Evolutionary conservation across 129 eudicot species (phyloP).

Genomic region (Oenanthe sinensis): DNA sequence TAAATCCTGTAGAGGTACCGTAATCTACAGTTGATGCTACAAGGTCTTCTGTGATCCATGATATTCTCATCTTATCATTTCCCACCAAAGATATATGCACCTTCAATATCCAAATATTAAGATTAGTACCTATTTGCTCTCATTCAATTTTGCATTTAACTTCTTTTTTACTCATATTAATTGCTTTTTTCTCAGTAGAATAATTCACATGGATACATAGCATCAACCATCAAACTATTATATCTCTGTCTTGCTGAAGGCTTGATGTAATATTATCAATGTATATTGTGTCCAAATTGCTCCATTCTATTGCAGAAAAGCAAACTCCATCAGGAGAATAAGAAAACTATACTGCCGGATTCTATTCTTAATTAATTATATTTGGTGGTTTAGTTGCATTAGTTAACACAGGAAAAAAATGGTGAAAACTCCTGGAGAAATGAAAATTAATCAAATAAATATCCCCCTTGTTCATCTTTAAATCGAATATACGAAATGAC

Average conservation of each 20-base stretch:
- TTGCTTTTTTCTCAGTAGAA: no score
- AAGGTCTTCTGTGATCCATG: conserved; percentile 28
- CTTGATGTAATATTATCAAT: not conserved
- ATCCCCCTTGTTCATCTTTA: no score
- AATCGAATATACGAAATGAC: no score
- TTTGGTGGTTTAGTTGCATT: no score
- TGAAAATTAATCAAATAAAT: not conserved
- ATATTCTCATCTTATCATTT: conserved; percentile 31
- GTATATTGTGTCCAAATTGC: not conserved
- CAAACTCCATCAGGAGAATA: not conserved
- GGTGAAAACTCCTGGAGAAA: no score
- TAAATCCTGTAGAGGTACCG: conserved; percentile 23
- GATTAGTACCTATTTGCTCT: not conserved
- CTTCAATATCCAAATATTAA: conserved; percentile 8
- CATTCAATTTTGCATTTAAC: not conserved
- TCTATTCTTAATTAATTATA: no score
- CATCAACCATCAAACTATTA: no score
- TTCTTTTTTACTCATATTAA: not conserved
- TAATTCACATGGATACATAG: no score
- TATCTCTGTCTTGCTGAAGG: no score
- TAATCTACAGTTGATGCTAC: conserved; percentile 29
- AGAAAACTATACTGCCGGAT: no score
- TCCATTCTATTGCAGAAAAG: not conserved
- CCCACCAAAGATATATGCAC: conserved; percentile 47
- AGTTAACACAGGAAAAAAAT: no score